These are phyloP conservation scores for Marsdenia floribunda DNA, from an alignment of 257 asterid species.

Conservation along the genomic window DNA sequence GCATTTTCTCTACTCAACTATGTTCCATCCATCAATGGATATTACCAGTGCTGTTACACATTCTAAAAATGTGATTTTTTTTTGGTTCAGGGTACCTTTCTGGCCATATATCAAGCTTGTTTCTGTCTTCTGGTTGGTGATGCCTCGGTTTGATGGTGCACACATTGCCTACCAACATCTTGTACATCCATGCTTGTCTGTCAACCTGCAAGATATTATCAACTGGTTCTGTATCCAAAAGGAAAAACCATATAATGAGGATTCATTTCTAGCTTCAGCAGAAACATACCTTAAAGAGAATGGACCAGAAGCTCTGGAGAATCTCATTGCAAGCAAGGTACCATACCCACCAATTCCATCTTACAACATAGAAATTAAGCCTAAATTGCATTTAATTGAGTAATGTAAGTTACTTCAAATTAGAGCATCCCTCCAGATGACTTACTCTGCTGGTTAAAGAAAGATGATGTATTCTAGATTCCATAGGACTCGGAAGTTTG, in stretches of 20 bases:
- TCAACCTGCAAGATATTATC: constrained; percentile 44
- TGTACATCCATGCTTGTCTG: constrained; percentile 21
- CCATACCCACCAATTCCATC: neutral
- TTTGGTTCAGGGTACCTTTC: constrained; percentile 33
- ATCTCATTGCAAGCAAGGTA: constrained; percentile 19
- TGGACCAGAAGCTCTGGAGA: constrained; percentile 30
- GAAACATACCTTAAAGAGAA: constrained; percentile 30
- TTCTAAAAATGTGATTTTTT: neutral
- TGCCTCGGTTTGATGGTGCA: neutral
- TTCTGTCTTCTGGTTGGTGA: constrained; percentile 29
- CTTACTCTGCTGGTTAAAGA: too few species aligned
- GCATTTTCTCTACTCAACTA: neutral
- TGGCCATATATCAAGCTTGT: constrained; percentile 28
- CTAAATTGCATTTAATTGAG: too few species aligned
- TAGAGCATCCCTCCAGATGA: too few species aligned
- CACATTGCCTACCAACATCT: constrained; percentile 37
- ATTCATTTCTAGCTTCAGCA: constrained; percentile 20
- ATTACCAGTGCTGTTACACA: neutral
- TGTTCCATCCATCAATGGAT: neutral
- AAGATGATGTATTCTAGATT: neutral
- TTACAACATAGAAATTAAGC: too few species aligned
- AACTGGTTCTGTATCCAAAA: constrained; percentile 2
- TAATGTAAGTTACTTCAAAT: too few species aligned
- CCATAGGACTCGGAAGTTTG: neutral
- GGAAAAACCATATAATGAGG: constrained; percentile 4